These are phyloP conservation scores for Setaria viridis DNA, from an alignment of 202 grass and related monocot genomes.

Conservation along the genomic window DNA sequence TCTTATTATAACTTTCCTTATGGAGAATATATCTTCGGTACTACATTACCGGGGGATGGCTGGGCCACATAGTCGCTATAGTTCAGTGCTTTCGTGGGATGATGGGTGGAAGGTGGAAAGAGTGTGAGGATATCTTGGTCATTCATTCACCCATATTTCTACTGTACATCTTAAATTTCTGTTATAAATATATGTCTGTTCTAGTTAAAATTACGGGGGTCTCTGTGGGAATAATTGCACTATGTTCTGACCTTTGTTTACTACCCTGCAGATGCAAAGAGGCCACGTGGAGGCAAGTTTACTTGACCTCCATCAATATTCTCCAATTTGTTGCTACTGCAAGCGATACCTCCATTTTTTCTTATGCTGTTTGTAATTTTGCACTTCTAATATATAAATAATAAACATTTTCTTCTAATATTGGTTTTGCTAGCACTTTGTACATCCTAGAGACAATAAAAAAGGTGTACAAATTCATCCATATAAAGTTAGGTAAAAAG, in stretches of 20 bases:
- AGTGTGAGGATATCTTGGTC: not conserved
- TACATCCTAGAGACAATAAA: not conserved
- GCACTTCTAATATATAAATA: not conserved
- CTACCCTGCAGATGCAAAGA: conserved; percentile 84
- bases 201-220: conserved; percentile 19
- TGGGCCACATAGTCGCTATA: conserved; percentile 19
- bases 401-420: not conserved
- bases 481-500: conserved; percentile 1
- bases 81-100: not conserved
- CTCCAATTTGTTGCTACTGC: conserved; percentile 21
- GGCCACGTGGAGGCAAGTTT: conserved; percentile 80
- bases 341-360: conserved; percentile 3
- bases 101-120: not conserved
- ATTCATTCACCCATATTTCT: not conserved
- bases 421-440: not conserved
- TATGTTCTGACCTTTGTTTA: conserved; percentile 46
- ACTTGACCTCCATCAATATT: conserved; percentile 35
- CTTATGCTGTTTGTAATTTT: conserved; percentile 42
- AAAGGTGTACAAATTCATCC: not conserved
- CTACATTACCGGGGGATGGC: not conserved
- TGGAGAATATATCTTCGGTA: not conserved
- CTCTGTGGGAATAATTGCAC: conserved; percentile 19
- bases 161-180: not conserved
- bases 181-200: conserved; percentile 24
- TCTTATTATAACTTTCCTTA: not conserved